A percentile compares a stretch with the other conserved stretches of the same genome.
Evolutionary conservation across 495 filamentous ascomycete genomes (phyloP).

Genomic region (Clohesyomyces aquaticus): DNA sequence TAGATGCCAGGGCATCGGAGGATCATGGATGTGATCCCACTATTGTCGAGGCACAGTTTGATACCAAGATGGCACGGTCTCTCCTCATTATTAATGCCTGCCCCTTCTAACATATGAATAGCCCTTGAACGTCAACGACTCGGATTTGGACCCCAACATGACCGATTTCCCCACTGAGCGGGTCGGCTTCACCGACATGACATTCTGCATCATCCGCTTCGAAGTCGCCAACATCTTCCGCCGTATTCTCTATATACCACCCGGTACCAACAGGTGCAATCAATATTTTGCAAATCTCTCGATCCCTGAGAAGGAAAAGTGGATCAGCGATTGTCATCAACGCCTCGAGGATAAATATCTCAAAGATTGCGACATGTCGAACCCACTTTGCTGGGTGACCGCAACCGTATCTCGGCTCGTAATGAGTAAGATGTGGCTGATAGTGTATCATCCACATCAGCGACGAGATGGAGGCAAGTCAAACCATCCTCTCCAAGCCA

Average conservation of each 20-base stretch:
- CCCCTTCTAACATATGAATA: slow-evolving; percentile 6
- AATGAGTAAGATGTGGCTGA: slow-evolving; percentile 69
- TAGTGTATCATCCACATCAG: slow-evolving; percentile 63
- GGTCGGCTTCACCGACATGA: slow-evolving; percentile 70
- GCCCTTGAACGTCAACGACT: slow-evolving; percentile 72
- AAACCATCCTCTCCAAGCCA: neutral
- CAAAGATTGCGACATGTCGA: slow-evolving; percentile 60
- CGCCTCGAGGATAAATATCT: slow-evolving; percentile 71
- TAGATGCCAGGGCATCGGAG: slow-evolving; percentile 78
- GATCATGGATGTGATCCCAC: slow-evolving; percentile 82
- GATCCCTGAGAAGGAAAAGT: slow-evolving; percentile 59
- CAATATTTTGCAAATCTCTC: slow-evolving; percentile 51
- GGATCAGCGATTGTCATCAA: slow-evolving; percentile 66
- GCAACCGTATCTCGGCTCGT: slow-evolving; percentile 70
- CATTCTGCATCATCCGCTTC: slow-evolving; percentile 66
- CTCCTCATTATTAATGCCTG: neutral
- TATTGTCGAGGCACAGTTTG: slow-evolving; percentile 68
- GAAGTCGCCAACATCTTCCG: slow-evolving; percentile 50
- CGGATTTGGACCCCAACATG: slow-evolving; percentile 70
- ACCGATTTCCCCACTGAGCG: slow-evolving; percentile 62
- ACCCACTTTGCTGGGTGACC: slow-evolving; percentile 70
- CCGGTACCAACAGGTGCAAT: slow-evolving; percentile 46
- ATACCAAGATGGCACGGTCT: slow-evolving; percentile 54
- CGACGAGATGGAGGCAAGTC: slow-evolving; percentile 45
- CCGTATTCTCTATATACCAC: slow-evolving; percentile 48